Conservation (phyloP, 2,329 filamentous ascomycete genomes). For the Anthostomella pinea region DNA sequence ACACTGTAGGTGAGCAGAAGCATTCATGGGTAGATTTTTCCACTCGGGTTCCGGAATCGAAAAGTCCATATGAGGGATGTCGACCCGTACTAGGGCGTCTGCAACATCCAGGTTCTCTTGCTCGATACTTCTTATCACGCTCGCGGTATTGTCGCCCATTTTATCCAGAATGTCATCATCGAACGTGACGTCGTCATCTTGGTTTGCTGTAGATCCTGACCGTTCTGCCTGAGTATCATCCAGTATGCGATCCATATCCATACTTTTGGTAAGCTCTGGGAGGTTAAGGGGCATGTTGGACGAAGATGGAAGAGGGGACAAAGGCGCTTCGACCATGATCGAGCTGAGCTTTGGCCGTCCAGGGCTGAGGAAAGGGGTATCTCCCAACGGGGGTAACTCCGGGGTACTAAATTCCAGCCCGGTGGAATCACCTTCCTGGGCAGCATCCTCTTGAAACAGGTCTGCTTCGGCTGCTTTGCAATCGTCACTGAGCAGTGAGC, state of each 20-base stretch:
- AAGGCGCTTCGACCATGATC: slow-evolving; percentile 25
- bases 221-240: background rate
- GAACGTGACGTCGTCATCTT: slow-evolving; percentile 7
- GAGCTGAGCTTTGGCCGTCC: slow-evolving; percentile 12
- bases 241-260: slow-evolving; percentile 18
- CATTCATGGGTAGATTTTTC: slow-evolving; percentile 13
- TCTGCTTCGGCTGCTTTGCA: slow-evolving; percentile 19
- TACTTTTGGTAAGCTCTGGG: slow-evolving; percentile 7
- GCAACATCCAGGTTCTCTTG: slow-evolving; percentile 27
- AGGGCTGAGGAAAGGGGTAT: slow-evolving; percentile 9
- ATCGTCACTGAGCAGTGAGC: slow-evolving; percentile 27
- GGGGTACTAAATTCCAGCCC: slow-evolving; percentile 4
- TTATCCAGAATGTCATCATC: slow-evolving; percentile 12
- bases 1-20: slow-evolving; percentile 16
- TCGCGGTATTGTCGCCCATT: slow-evolving; percentile 15
- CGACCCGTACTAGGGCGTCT: slow-evolving; percentile 26
- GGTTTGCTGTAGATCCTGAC: background rate
- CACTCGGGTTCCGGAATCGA: slow-evolving; percentile 24
- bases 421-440: background rate
- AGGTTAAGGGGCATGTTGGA: slow-evolving; percentile 9
- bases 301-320: slow-evolving; percentile 18
- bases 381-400: slow-evolving; percentile 9
- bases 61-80: slow-evolving; percentile 29
- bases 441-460: slow-evolving; percentile 14
- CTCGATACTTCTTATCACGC: slow-evolving; percentile 18